phyloP scores from a whole-genome alignment of 2,329 filamentous ascomycete species.

The Talaromyces sp. region DNA sequence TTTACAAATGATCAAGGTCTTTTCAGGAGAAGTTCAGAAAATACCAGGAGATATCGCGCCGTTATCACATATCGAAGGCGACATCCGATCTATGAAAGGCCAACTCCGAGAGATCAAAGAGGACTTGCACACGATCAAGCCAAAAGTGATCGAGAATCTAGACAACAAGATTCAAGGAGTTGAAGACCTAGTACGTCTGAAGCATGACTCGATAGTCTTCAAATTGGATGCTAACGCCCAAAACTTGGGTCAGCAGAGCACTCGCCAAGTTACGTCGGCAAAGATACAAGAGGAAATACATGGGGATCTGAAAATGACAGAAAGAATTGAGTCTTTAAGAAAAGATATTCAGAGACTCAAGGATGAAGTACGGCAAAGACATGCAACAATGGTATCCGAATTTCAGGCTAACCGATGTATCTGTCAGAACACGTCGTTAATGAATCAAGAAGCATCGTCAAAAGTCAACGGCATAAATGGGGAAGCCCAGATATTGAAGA shows the following conservation, averaged over 20 bases:
- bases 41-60: neutral
- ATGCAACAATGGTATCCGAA: neutral
- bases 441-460: neutral
- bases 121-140: neutral
- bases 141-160: neutral
- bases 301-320: neutral
- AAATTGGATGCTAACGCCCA: neutral
- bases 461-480: neutral
- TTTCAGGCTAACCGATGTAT: neutral
- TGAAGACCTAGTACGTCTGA: neutral
- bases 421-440: neutral
- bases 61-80: neutral
- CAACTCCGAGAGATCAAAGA: neutral
- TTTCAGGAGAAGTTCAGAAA: neutral
- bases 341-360: neutral
- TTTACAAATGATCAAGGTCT: neutral
- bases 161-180: neutral
- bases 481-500: neutral
- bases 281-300: neutral
- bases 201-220: neutral
- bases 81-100: neutral
- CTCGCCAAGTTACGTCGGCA: neutral
- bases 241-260: neutral
- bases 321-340: neutral
- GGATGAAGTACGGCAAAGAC: neutral